Base-by-base conservation (phyloP, 2,329 filamentous ascomycete species). In the Cercospora zeae-maydis region DNA sequence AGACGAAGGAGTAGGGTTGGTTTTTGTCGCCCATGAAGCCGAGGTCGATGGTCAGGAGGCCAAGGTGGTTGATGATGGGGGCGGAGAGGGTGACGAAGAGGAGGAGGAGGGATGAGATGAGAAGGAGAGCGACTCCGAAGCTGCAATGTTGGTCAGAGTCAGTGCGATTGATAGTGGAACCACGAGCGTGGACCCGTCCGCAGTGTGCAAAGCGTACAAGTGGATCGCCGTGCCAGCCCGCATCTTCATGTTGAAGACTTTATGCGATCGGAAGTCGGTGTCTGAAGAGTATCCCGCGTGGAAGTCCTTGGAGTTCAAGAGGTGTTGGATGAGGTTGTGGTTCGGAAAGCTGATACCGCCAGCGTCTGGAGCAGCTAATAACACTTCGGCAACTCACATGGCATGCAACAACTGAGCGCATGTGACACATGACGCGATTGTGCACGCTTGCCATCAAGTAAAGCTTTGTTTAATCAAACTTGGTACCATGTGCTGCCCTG, bases 21-120 rank as follows among this genome's bases (percentile, higher is more conserved):
- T 72, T 63, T 14, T 66, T 67, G 24, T 68, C 62, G 21, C 68
- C 63, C 27, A 72, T 67, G 66, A 78, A 77, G 47, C 73, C 74
- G 19, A 86, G 75, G 55, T 79, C 75, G 63, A 88, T 80, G 62
- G 79, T 81, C 61, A 88, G 73, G 37, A 88, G 75, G 49, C 80
- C 76, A 47, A 87, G 78, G 67, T 81, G 69, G 69, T 84, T 78
- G 67, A 86, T 80, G 47, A 88, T 82, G 8, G 86, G 86, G 0
- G 85, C 77, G 2, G 85, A 83, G 65, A 88, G 83, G 65, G 80
- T 81, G 61, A 83, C 83, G 66, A 88, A 77, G 63, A 88, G 74
- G 61, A 88, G 79, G 54, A 88, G 79, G 58, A 86, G 76, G 51
- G 81, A 78, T 47, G 84, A 79, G 36, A 78, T 75, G 61, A 88